Conservation (phyloP, 2,329 filamentous ascomycete genomes). For the Helminthosporium solani region DNA sequence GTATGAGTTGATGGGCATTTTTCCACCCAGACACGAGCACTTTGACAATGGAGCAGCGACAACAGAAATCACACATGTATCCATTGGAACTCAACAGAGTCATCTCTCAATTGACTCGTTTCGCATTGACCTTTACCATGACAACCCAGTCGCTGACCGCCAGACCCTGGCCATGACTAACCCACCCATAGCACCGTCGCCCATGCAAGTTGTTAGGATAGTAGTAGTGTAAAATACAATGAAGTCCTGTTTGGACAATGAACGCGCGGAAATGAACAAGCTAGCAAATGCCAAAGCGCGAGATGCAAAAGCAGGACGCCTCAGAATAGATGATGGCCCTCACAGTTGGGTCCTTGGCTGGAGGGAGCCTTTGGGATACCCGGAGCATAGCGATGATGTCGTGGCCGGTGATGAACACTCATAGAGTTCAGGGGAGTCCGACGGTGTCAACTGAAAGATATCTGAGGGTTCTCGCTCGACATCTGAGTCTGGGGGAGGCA, state of each 20-base stretch:
- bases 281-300: not conserved
- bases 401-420: not conserved
- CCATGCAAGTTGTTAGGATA: slow-evolving; percentile 1
- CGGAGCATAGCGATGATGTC: not conserved
- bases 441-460: too few relatives aligned
- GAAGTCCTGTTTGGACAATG: not conserved
- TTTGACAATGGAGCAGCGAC: too few relatives aligned
- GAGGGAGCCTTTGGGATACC: not conserved
- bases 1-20: too few relatives aligned
- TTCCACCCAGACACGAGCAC: too few relatives aligned
- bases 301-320: not conserved
- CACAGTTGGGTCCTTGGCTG: too few relatives aligned
- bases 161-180: not conserved
- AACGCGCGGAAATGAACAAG: not conserved
- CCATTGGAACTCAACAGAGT: not conserved
- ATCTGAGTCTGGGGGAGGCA: not conserved
- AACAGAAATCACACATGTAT: too few relatives aligned
- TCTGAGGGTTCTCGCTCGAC: too few relatives aligned
- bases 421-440: too few relatives aligned
- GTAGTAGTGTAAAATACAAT: slow-evolving; percentile 1
- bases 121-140: slow-evolving; percentile 5
- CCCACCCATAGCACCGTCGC: not conserved
- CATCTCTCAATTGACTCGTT: slow-evolving; percentile 7
- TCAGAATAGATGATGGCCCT: too few relatives aligned
- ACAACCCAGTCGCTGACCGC: not conserved